phyloP scores from a whole-genome alignment of 257 asterid species.

The Solanum megistacrolobum region DNA sequence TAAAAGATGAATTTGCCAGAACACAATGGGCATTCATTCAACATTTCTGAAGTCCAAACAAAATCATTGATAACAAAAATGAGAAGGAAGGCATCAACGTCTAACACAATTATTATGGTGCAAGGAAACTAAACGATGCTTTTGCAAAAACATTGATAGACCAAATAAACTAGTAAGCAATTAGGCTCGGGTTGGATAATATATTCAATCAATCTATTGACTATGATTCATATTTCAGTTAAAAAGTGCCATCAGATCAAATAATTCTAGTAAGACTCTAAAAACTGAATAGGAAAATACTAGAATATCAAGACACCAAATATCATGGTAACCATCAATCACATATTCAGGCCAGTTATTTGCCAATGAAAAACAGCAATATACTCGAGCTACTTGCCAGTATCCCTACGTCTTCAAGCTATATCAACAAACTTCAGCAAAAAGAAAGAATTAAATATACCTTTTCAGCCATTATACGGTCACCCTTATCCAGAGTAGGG shows the following conservation, averaged over 20 bases:
- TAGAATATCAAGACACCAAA: neutral
- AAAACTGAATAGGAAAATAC: neutral
- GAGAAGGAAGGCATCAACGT: neutral
- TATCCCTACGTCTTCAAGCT: neutral
- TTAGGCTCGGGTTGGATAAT: neutral
- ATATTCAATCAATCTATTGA: neutral
- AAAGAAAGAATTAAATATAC: constrained; percentile 13
- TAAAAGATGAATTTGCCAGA: neutral
- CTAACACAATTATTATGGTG: neutral
- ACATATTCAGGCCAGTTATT: neutral
- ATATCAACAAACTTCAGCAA: neutral
- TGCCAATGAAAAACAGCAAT: neutral
- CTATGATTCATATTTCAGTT: neutral
- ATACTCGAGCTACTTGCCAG: neutral
- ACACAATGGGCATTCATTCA: neutral
- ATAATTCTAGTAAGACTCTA: neutral
- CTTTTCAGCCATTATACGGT: constrained; percentile 88
- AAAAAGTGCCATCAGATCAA: neutral
- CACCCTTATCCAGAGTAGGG: constrained; percentile 92
- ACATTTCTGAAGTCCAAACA: neutral
- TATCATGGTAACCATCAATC: neutral
- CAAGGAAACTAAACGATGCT: neutral
- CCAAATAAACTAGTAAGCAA: neutral
- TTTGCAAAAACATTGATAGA: neutral
- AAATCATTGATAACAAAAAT: neutral